Evolutionary conservation across 2,329 filamentous ascomycete genomes (phyloP).

Genomic region (Apiospora phragmitis): DNA sequence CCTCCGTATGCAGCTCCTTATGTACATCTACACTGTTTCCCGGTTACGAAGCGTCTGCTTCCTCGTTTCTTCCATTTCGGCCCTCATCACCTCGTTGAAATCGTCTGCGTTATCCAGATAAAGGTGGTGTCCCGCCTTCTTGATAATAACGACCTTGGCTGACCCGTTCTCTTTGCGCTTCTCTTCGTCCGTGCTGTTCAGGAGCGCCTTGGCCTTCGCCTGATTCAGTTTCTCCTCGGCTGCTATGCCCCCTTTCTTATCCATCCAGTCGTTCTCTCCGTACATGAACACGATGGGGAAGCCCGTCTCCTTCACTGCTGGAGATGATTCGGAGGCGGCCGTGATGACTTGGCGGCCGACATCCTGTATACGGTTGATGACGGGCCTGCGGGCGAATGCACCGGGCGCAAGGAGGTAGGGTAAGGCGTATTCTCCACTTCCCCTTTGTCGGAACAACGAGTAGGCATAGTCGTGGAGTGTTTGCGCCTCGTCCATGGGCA

Average conservation of each 20-base stretch:
- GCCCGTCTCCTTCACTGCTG: conserved; percentile 56
- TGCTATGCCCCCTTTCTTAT: conserved; percentile 80
- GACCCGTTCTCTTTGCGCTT: conserved; percentile 72
- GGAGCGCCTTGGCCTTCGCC: conserved; percentile 60
- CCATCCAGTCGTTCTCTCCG: conserved; percentile 99
- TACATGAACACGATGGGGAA: conserved; percentile 92
- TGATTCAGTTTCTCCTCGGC: conserved; percentile 77
- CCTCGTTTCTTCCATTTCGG: conserved; percentile 55
- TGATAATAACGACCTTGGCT: conserved; percentile 79
- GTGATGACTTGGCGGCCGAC: conserved; percentile 72
- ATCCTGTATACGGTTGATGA: conserved; percentile 83
- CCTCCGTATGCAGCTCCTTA: neutral
- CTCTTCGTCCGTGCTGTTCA: conserved; percentile 66
- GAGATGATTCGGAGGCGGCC: conserved; percentile 30
- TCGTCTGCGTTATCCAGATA: conserved; percentile 61
- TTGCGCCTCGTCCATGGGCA: conserved; percentile 77
- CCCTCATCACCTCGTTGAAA: conserved; percentile 54
- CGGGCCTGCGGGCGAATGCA: conserved; percentile 82
- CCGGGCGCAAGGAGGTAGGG: conserved; percentile 92
- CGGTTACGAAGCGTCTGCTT: conserved; percentile 26
- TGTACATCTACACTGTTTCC: neutral
- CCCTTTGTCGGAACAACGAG: conserved; percentile 87
- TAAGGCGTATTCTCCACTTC: conserved; percentile 90
- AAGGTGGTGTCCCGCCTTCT: conserved; percentile 58
- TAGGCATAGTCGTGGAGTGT: conserved; percentile 93